phyloP scores from a whole-genome alignment of 1,139 yeast species.

The Suhomyces anneliseae region DNA sequence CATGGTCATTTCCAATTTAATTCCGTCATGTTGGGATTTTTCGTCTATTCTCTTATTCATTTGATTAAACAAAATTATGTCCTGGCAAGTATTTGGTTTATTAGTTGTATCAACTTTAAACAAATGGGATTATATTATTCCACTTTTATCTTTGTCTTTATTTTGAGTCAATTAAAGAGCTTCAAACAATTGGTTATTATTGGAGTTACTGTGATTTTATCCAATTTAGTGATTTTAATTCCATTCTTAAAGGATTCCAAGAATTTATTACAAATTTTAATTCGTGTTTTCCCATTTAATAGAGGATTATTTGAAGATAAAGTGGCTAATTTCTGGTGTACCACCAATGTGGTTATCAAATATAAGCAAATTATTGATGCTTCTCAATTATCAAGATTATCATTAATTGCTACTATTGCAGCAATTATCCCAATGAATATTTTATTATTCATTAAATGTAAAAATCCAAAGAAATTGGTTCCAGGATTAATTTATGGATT shows the following conservation, averaged over 20 bases:
- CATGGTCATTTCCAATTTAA: slow-evolving; percentile 98
- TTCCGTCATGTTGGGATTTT: slow-evolving; percentile 88
- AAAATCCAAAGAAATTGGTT: slow-evolving; percentile 19
- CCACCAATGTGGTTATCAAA: slow-evolving; percentile 74
- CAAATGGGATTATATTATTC: slow-evolving; percentile 96
- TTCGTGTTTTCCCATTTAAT: slow-evolving; percentile 84
- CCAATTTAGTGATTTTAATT: slow-evolving; percentile 52
- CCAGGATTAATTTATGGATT: slow-evolving; percentile 60
- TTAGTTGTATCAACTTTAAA: slow-evolving; percentile 77
- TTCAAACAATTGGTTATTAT: slow-evolving; percentile 56
- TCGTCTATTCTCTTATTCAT: slow-evolving; percentile 66
- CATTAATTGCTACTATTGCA: slow-evolving; percentile 62
- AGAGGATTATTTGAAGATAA: slow-evolving; percentile 98
- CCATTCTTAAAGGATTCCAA: slow-evolving; percentile 52
- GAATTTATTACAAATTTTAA: slow-evolving; percentile 37
- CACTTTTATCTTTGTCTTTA: slow-evolving; percentile 80
- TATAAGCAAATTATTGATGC: slow-evolving; percentile 57
- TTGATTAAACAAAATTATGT: slow-evolving; percentile 63
- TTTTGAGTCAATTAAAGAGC: slow-evolving; percentile 39
- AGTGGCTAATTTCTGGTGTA: slow-evolving; percentile 97
- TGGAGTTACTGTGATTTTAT: slow-evolving; percentile 58
- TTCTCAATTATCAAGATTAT: slow-evolving; percentile 59
- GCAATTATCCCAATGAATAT: slow-evolving; percentile 59
- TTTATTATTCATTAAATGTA: slow-evolving; percentile 20
- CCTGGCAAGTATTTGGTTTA: slow-evolving; percentile 78